Conservation (phyloP, 2,329 filamentous ascomycete species). For the Penicillium carneum region DNA sequence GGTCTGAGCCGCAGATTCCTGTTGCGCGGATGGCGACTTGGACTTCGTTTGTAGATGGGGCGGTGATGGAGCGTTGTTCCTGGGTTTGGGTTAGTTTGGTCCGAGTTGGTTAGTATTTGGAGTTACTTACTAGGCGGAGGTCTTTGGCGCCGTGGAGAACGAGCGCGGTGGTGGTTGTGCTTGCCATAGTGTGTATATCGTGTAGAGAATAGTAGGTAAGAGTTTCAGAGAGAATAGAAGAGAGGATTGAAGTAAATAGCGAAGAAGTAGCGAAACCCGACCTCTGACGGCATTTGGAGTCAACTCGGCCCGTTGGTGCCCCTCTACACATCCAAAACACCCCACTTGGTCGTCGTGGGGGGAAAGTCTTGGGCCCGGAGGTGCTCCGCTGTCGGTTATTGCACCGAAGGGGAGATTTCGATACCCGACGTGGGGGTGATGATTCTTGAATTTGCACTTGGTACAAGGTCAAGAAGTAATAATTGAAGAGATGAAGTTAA, state of each 20-base stretch:
- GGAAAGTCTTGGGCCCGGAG: conserved; percentile 28
- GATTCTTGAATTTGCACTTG: neutral
- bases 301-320: conserved; percentile 12
- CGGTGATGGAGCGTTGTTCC: conserved; percentile 60
- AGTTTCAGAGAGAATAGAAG: neutral
- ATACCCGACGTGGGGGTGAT: conserved; percentile 28
- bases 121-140: conserved; percentile 61
- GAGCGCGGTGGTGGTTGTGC: conserved; percentile 48
- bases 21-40: conserved; percentile 71
- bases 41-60: conserved; percentile 63
- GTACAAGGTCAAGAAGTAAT: no score
- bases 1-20: conserved; percentile 74
- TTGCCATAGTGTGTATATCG: conserved; percentile 36
- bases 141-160: conserved; percentile 69
- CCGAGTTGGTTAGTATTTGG: neutral
- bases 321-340: conserved; percentile 15
- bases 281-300: conserved; percentile 19
- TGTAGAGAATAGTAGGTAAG: neutral
- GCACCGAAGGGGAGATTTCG: conserved; percentile 16
- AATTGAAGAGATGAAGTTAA: neutral
- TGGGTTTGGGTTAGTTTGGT: conserved; percentile 41
- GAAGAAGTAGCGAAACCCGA: neutral
- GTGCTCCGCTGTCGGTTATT: conserved; percentile 35
- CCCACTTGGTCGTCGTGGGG: conserved; percentile 24
- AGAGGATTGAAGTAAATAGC: neutral